phyloP scores from a whole-genome alignment of 805 yeast genomes.

The Kuraishia capsulata region DNA sequence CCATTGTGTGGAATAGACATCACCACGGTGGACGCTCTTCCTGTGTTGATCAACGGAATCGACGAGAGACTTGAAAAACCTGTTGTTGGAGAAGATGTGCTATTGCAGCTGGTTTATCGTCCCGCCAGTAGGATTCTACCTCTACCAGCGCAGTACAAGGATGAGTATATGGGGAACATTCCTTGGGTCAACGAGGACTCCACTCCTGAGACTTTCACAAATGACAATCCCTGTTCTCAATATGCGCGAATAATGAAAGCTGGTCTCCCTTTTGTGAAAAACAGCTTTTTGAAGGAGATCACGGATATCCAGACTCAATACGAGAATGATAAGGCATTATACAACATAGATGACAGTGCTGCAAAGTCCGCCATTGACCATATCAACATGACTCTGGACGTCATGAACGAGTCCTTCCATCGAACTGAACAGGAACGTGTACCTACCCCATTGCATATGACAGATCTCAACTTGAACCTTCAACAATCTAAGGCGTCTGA shows the following conservation, averaged over 20 bases:
- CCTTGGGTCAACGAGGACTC: constrained; percentile 41
- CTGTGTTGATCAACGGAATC: constrained; percentile 45
- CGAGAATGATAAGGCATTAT: constrained; percentile 50
- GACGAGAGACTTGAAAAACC: constrained; percentile 55
- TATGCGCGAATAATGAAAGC: constrained; percentile 69
- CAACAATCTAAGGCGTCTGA: not conserved
- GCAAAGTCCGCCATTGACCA: constrained; percentile 44
- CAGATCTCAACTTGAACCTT: not conserved
- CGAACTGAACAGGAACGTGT: not conserved
- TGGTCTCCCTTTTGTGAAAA: constrained; percentile 39
- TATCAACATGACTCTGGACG: constrained; percentile 37
- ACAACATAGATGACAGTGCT: constrained; percentile 49
- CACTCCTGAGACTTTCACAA: constrained; percentile 12
- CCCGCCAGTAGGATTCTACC: constrained; percentile 20
- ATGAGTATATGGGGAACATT: constrained; percentile 28
- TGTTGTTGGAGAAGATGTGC: constrained; percentile 40
- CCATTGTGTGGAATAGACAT: constrained; percentile 68
- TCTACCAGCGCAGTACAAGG: constrained; percentile 19
- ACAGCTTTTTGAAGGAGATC: constrained; percentile 55
- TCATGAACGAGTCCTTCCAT: constrained; percentile 24
- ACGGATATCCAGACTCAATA: constrained; percentile 37
- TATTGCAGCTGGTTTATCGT: constrained; percentile 58
- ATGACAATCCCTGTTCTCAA: constrained; percentile 22
- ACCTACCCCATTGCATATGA: not conserved
- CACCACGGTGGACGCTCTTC: constrained; percentile 45